phyloP scores from a whole-genome alignment of 2,329 filamentous ascomycete genomes.

The Cercospora brassicicola region DNA sequence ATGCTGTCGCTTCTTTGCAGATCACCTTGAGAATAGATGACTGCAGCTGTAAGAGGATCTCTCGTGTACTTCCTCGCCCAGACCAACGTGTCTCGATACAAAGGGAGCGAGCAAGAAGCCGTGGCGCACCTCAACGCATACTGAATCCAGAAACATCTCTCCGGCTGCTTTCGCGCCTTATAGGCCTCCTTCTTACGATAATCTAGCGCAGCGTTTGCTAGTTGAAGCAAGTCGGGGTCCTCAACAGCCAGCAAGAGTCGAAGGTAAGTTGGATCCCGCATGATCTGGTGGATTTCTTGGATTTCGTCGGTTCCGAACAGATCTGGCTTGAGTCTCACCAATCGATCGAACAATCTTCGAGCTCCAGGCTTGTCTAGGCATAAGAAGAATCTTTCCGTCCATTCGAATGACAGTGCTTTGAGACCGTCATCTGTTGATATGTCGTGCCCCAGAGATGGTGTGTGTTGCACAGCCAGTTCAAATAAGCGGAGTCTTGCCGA shows the following conservation, averaged over 20 bases:
- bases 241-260: conserved; percentile 14
- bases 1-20: conserved; percentile 31
- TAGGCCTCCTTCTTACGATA: conserved; percentile 30
- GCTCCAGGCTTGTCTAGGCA: conserved; percentile 5
- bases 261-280: conserved; percentile 14
- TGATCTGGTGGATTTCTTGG: background rate
- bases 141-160: conserved; percentile 36
- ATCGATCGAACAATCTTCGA: conserved; percentile 13
- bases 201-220: conserved; percentile 22
- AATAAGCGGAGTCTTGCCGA: conserved; percentile 12
- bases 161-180: conserved; percentile 32
- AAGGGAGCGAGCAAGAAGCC: conserved; percentile 37
- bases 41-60: conserved; percentile 38
- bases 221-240: conserved; percentile 10
- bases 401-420: conserved; percentile 3
- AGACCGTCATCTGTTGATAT: conserved; percentile 20
- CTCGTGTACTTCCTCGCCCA: conserved; percentile 44
- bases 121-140: conserved; percentile 36
- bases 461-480: conserved; percentile 4
- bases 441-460: conserved; percentile 12
- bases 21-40: conserved; percentile 29
- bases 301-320: background rate
- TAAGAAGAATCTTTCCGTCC: conserved; percentile 12
- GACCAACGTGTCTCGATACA: conserved; percentile 36
- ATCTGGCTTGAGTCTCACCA: conserved; percentile 11